Conservation (phyloP, 352 stramenopile species). For the Pythium rhizo-oryzae region DNA sequence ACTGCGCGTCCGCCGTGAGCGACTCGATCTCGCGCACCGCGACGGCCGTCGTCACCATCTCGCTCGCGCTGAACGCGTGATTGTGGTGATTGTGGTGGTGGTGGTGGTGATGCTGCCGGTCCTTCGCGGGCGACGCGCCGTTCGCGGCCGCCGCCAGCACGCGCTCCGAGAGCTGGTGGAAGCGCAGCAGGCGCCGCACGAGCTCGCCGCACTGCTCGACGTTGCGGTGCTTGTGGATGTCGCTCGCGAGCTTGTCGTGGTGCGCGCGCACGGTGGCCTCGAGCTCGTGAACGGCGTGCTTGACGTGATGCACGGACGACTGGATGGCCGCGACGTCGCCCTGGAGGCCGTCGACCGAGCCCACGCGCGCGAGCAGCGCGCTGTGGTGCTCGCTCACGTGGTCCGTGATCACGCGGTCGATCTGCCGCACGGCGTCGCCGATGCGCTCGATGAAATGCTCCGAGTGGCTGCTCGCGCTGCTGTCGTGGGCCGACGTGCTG, state of each 20-base stretch:
- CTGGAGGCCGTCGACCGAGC: conserved; percentile 80
- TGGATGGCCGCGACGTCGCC: conserved; percentile 57
- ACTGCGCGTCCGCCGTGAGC: conserved; percentile 51
- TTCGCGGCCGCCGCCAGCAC: conserved; percentile 31
- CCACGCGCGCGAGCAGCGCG: conserved; percentile 68
- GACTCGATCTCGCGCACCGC: conserved; percentile 77
- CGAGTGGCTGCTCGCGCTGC: conserved; percentile 50
- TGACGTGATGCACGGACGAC: conserved; percentile 62
- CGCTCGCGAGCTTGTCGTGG: conserved; percentile 55
- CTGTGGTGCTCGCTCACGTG: conserved; percentile 80
- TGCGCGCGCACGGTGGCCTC: conserved; percentile 58
- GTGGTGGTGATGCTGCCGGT: conserved; percentile 21
- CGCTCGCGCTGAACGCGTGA: conserved; percentile 26
- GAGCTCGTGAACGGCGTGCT: conserved; percentile 62
- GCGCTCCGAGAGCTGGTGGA: conserved; percentile 70
- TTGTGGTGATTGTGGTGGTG: conserved; percentile 5
- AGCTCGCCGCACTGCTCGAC: conserved; percentile 77
- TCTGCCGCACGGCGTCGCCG: conserved; percentile 61
- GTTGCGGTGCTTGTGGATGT: conserved; percentile 79
- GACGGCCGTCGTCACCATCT: conserved; percentile 64
- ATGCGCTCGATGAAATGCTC: conserved; percentile 78
- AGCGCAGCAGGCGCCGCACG: conserved; percentile 71
- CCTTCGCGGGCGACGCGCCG: conserved; percentile 36
- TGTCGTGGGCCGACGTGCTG: conserved; percentile 18
- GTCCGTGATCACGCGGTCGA: conserved; percentile 79